Evolutionary conservation across 208 protist species (phyloP), one percentile per base, ranked within the genome.

Genomic region (Trypanosoma mega): DNA sequence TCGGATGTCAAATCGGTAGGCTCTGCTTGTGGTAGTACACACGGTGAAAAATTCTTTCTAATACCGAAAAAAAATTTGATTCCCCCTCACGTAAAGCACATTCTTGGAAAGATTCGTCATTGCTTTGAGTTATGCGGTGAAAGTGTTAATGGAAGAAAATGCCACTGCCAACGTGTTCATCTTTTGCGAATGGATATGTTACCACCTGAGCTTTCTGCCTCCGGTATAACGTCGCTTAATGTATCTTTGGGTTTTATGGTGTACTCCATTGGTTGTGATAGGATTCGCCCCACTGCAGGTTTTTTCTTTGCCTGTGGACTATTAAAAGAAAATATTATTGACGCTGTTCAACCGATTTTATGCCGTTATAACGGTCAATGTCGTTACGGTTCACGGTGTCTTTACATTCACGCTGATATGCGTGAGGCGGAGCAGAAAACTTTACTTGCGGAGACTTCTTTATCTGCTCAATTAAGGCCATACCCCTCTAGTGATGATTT

Each of bases 381-480:
- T 67, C 56, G 65, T 14, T 74, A 92, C 59, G 83, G 85, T 14
- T 59, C 73, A 12, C 62, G 59, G 27, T 94, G 88, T 47, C 70
- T 94, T 23, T 94, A 85, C 68, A 80, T 94, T 29, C 88, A 94
- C 62, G 76, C 82, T 3, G 66, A 87, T 53, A 69, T 68, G 24
- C 9, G 21, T 16, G 61, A 50, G 7, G 49, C 50, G 12, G 49
- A 74, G 8, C 12, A 26, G 23, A 27, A 29, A 18, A 14, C 46
- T 36, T 74, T 74, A 29, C 58, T 45, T 9, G 77, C 82, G 31
- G 55, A 72, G 24, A 70, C 65, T n/a, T 61, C 36, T 4, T 47
- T 85, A 12, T 23, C 44, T 12, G 39, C 1, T 29, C 24, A 39
- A 20, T 36, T 66, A 3, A 53, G 33, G 41, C 30, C 48, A 18